A percentile compares a stretch with the other conserved stretches of the same genome.
These are phyloP conservation scores for Pichia nanzhaoensis DNA, from an alignment of 805 yeast species.

Conservation along the genomic window DNA sequence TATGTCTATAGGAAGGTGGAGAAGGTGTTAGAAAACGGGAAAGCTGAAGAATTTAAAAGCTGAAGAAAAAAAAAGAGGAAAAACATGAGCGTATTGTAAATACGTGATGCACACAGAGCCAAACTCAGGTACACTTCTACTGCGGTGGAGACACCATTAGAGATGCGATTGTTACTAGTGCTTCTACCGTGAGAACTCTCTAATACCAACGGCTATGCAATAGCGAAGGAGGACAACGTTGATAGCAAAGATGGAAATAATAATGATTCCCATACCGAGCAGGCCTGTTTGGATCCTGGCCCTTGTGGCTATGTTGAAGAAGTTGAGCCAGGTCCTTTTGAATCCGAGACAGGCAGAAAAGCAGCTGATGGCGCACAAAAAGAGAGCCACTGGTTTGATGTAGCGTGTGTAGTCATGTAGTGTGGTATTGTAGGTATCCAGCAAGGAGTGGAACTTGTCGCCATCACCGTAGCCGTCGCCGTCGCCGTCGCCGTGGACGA, in stretches of 20 bases:
- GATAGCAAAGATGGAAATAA: neutral
- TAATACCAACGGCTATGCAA: slow-evolving; percentile 1
- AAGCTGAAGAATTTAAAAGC: too few species aligned
- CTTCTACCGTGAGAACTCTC: neutral
- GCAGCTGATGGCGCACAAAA: slow-evolving; percentile 1
- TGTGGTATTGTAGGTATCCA: neutral
- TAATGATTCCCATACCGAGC: slow-evolving; percentile 4
- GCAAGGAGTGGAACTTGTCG: neutral
- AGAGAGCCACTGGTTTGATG: slow-evolving; percentile 1
- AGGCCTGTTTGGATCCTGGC: slow-evolving; percentile 4
- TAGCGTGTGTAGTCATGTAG: neutral
- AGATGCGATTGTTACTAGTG: neutral
- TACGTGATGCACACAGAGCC: too few species aligned
- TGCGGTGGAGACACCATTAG: too few species aligned
- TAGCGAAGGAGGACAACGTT: neutral
- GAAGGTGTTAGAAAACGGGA: neutral
- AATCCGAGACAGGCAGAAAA: neutral
- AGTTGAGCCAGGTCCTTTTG: slow-evolving; percentile 4
- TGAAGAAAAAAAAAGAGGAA: too few species aligned
- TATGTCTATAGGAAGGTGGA: neutral
- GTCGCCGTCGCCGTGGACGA: neutral
- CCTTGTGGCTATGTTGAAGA: slow-evolving; percentile 3
- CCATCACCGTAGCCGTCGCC: too few species aligned
- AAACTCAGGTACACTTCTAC: too few species aligned
- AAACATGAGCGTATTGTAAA: neutral